Evolutionary conservation across 495 filamentous ascomycete genomes (phyloP).

Genomic region (Polyplosphaeria fusca): DNA sequence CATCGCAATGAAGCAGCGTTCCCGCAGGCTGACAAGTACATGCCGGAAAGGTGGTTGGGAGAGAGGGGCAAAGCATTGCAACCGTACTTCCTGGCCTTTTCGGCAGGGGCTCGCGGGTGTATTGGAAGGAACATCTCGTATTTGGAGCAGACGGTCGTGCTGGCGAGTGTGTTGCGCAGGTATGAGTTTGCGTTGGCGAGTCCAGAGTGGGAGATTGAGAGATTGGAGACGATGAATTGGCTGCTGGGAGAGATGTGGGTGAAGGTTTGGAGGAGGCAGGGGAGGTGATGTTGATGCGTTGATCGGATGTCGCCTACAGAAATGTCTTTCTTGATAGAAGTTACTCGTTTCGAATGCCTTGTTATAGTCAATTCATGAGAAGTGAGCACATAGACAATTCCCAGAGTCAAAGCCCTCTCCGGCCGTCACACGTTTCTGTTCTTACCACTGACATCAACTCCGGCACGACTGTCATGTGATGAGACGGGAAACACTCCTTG

Average conservation of each 20-base stretch:
- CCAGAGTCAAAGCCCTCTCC: no score
- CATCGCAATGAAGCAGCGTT: slow-evolving; percentile 30
- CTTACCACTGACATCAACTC: no score
- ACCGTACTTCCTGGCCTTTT: slow-evolving; percentile 30
- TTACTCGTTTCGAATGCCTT: no score
- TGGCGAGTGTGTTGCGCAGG: slow-evolving; percentile 25
- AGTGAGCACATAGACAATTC: no score
- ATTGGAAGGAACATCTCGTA: slow-evolving; percentile 34
- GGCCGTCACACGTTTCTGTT: no score
- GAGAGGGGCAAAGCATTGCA: slow-evolving; percentile 29
- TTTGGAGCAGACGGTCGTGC: slow-evolving; percentile 32
- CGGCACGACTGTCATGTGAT: no score
- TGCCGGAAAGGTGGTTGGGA: slow-evolving; percentile 37
- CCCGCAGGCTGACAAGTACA: slow-evolving; percentile 31
- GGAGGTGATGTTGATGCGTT: neutral
- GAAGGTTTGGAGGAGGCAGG: slow-evolving; percentile 21
- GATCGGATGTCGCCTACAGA: no score
- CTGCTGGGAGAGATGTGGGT: slow-evolving; percentile 20
- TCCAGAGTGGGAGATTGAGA: slow-evolving; percentile 9
- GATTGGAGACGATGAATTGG: slow-evolving; percentile 27
- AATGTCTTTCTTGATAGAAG: no score
- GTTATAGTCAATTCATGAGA: no score
- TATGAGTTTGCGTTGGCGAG: slow-evolving; percentile 25
- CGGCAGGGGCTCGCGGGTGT: slow-evolving; percentile 31
- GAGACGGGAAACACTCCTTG: no score